phyloP scores from a whole-genome alignment of 1,284 basidiomycete species.

The Hemileia vastatrix region DNA sequence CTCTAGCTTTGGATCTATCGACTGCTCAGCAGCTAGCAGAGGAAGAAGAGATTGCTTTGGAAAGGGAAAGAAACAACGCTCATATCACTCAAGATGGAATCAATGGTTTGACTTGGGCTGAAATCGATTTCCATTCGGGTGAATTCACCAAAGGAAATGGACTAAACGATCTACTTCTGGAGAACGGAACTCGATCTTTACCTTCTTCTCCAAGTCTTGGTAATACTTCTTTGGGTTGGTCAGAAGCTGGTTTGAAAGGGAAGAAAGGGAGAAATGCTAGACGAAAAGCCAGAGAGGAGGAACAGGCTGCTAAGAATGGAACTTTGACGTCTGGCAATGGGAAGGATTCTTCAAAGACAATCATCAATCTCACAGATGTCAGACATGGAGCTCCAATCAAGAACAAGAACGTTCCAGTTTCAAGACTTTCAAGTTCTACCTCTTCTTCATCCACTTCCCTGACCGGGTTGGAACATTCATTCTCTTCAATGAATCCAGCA shows the following conservation, averaged over 20 bases:
- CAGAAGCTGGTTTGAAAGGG: no score
- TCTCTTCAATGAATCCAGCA: background rate
- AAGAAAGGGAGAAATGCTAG: no score
- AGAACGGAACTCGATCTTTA: background rate
- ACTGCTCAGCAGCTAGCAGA: background rate
- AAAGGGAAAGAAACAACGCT: background rate
- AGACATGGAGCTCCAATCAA: no score
- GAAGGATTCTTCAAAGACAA: no score
- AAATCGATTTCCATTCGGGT: background rate
- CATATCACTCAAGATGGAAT: background rate
- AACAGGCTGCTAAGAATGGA: no score
- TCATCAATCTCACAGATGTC: no score
- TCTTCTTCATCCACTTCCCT: background rate
- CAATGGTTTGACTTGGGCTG: background rate
- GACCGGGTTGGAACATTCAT: background rate
- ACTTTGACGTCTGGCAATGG: no score
- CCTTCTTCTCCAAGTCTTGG: background rate
- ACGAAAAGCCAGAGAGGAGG: no score
- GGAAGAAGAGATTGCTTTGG: background rate
- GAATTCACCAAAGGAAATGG: background rate
- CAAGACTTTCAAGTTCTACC: background rate
- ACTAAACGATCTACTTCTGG: background rate
- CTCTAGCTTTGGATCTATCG: background rate
- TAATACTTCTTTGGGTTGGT: constrained; percentile 9
- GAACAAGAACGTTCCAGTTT: no score